Conservation (phyloP, 2,329 filamentous ascomycete genomes). For the Dactylonectria macrodidyma region DNA sequence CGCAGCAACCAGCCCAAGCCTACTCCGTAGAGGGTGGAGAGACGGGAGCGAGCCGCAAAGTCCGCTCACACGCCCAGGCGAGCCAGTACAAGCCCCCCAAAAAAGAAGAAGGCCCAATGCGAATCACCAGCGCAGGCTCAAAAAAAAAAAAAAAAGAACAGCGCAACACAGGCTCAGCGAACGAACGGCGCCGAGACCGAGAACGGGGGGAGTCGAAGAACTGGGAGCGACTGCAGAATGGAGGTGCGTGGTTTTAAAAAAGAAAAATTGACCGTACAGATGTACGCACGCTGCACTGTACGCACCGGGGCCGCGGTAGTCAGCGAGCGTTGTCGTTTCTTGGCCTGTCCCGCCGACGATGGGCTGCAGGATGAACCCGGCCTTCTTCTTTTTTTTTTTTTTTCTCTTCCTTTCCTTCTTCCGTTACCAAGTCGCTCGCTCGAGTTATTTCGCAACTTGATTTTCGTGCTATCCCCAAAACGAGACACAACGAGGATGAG, state of each 20-base stretch:
- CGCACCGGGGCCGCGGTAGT: slow-evolving; percentile 19
- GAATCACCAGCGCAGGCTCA: slow-evolving; percentile 1
- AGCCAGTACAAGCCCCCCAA: neutral
- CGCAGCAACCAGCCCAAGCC: slow-evolving; percentile 44
- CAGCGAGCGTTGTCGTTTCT: slow-evolving; percentile 5
- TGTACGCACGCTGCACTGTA: slow-evolving; percentile 23
- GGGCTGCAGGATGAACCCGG: slow-evolving; percentile 3
- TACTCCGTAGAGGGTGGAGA: slow-evolving; percentile 23
- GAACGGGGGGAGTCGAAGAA: slow-evolving; percentile 6
- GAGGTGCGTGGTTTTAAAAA: slow-evolving; percentile 37
- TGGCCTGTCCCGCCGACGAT: neutral
- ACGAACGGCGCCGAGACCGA: slow-evolving; percentile 13
- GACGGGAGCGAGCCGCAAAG: slow-evolving; percentile 25
- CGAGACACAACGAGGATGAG: neutral
- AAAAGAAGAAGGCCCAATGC: slow-evolving; percentile 1
- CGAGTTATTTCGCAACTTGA: slow-evolving; percentile 18
- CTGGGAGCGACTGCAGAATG: slow-evolving; percentile 32
- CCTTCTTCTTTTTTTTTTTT: slow-evolving; percentile 4
- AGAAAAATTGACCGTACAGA: slow-evolving; percentile 37
- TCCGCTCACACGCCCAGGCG: slow-evolving; percentile 9
- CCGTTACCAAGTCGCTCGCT: slow-evolving; percentile 8
- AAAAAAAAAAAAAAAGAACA: slow-evolving; percentile 10
- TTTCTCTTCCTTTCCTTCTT: neutral
- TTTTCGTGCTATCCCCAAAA: slow-evolving; percentile 21
- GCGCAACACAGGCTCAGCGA: slow-evolving; percentile 26